Evolutionary conservation across 2,329 filamentous ascomycete species (phyloP).

Genomic region (Curvularia verruculosa): DNA sequence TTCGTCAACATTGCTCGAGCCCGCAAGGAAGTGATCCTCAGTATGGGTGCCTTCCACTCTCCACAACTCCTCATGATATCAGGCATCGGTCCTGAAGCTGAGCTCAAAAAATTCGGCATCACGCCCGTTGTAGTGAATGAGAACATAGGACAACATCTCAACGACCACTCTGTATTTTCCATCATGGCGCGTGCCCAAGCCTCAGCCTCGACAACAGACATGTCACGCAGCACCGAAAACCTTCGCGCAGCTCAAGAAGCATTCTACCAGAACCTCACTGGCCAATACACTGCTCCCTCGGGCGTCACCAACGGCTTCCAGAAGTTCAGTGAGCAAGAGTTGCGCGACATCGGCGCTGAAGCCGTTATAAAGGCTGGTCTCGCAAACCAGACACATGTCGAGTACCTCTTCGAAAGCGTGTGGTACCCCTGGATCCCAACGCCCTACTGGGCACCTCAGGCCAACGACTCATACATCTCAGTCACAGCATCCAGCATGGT

Average conservation of each 20-base stretch:
- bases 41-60: slow-evolving; percentile 43
- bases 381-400: slow-evolving; percentile 37
- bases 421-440: slow-evolving; percentile 36
- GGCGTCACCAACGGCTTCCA: slow-evolving; percentile 44
- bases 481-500: slow-evolving; percentile 36
- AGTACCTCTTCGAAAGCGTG: slow-evolving; percentile 35
- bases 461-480: slow-evolving; percentile 44
- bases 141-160: slow-evolving; percentile 37
- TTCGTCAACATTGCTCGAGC: slow-evolving; percentile 37
- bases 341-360: slow-evolving; percentile 29
- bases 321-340: slow-evolving; percentile 22
- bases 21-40: slow-evolving; percentile 36
- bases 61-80: slow-evolving; percentile 51
- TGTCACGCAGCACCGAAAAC: slow-evolving; percentile 30
- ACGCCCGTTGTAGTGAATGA: slow-evolving; percentile 36
- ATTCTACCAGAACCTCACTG: slow-evolving; percentile 37
- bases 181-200: slow-evolving; percentile 37
- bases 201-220: slow-evolving; percentile 28
- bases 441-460: slow-evolving; percentile 39
- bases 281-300: slow-evolving; percentile 40
- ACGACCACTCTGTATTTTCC: slow-evolving; percentile 35
- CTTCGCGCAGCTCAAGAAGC: slow-evolving; percentile 34
- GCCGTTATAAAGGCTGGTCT: slow-evolving; percentile 25
- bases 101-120: slow-evolving; percentile 32
- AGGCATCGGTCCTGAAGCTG: slow-evolving; percentile 44